Conservation (phyloP, 2,329 filamentous ascomycete genomes). For the Chalara sp. region DNA sequence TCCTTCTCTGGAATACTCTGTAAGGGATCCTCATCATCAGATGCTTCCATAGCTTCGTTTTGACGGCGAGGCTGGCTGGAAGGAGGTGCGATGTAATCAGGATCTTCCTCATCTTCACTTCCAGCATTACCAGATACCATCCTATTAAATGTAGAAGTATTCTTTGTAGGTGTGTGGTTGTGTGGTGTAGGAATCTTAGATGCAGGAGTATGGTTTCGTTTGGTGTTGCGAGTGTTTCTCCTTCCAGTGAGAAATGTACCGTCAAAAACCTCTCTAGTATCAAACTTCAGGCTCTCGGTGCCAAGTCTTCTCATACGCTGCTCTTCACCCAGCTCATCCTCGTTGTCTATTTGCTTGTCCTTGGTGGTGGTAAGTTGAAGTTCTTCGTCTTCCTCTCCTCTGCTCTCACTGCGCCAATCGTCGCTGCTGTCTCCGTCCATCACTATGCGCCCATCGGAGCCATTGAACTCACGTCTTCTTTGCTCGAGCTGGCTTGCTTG, state of each 20-base stretch:
- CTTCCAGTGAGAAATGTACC: not conserved
- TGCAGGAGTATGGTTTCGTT: not conserved
- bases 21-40: not conserved
- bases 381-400: not conserved
- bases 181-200: not conserved
- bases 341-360: not conserved
- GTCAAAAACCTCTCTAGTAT: not conserved
- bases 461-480: not conserved
- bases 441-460: not conserved
- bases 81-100: conserved; percentile 7
- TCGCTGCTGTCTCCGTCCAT: not conserved
- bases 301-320: not conserved
- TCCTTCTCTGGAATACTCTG: not conserved
- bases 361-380: not conserved
- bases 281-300: not conserved
- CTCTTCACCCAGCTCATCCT: not conserved
- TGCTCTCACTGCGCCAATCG: not conserved
- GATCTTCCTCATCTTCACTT: not conserved
- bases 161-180: not conserved
- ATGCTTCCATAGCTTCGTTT: conserved; percentile 3
- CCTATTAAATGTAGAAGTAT: not conserved
- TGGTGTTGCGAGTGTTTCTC: not conserved
- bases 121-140: not conserved
- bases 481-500: conserved; percentile 1
- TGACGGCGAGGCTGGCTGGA: conserved; percentile 13